Evolutionary conservation across 2,329 filamentous ascomycete species (phyloP), one percentile per base, ranked within the genome.

Genomic region (Akanthomyces lecanii): DNA sequence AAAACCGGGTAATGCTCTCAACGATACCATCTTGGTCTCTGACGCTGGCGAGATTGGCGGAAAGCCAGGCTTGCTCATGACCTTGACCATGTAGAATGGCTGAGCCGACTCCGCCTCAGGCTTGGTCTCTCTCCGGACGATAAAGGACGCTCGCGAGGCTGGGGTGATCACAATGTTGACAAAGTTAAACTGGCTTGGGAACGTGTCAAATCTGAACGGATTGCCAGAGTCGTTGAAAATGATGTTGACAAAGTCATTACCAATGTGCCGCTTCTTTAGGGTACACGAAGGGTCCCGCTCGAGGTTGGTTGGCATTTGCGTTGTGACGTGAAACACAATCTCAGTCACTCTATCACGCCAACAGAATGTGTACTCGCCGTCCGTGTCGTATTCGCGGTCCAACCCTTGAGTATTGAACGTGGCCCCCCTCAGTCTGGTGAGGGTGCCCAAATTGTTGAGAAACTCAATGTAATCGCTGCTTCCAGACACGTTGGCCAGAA

Each of bases 231-330:
- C 92, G 74, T 99, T 99, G 82, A 96, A 99, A 63, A 99, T 89
- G 69, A 99, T 96, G 73, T 97, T 98, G 72, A 99, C 95, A 74
- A 91, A 96, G 75, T 98, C 95, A 72, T 99, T 99, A 63, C 95
- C 95, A 65, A 98, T 95, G 71, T 98, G 96, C 3, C 88, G 84
- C 76, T 99, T 99, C 79, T 99, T 99, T 73, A 86, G 83, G 65
- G 89, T 87, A 71, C 89, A 92, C 65, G 86, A 83, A 11, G 89
- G 85, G 69, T 97, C 92, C 36, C 85, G 82, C 61, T 92, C 86
- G 16, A 89, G 79, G 71, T 96, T 85, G 11, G 92, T 97, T 1
- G 95, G 95, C 95, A 99, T 99, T 82, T 98, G 92, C 4, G 94
- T 99, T 5, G 91, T 92, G 61, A 98, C 89, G 73, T 98, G 95